These are phyloP conservation scores for Fusarium ramigenum DNA, from an alignment of 2,329 filamentous ascomycete genomes.

Conservation along the genomic window DNA sequence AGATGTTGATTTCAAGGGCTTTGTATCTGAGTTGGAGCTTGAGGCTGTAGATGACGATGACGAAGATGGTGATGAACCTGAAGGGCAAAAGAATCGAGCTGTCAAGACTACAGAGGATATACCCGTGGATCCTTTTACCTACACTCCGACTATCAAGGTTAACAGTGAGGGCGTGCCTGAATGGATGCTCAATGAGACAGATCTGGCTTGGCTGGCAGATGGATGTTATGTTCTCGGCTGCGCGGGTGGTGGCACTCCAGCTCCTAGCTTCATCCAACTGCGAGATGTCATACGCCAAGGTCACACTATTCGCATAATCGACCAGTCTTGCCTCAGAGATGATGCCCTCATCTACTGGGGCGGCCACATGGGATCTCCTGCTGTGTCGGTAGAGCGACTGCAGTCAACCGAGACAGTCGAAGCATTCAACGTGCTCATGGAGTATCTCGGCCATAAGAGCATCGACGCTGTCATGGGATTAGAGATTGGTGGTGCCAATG, in stretches of 20 bases:
- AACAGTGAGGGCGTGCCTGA: rapidly evolving
- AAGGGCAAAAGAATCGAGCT: background rate
- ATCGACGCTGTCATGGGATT: conserved; percentile 20
- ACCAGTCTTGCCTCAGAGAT: background rate
- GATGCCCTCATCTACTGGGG: background rate
- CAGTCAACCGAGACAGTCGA: conserved; percentile 6
- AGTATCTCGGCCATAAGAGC: background rate
- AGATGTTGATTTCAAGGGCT: background rate
- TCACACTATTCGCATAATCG: background rate
- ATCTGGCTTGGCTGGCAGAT: background rate
- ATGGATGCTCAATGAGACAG: background rate
- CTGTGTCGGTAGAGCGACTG: conserved; percentile 7
- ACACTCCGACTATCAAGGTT: background rate
- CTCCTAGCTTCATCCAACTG: background rate
- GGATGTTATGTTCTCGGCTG: background rate
- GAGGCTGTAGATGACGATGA: background rate
- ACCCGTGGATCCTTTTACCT: background rate
- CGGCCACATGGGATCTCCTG: conserved; percentile 23
- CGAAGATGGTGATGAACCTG: background rate
- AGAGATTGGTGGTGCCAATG: conserved; percentile 29
- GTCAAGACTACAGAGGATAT: background rate
- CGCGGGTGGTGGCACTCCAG: background rate
- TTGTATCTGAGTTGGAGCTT: background rate
- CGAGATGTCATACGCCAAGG: background rate
- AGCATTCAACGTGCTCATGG: background rate